Evolutionary conservation across 2,329 filamentous ascomycete species (phyloP).

Genomic region (Aphanocladium album): DNA sequence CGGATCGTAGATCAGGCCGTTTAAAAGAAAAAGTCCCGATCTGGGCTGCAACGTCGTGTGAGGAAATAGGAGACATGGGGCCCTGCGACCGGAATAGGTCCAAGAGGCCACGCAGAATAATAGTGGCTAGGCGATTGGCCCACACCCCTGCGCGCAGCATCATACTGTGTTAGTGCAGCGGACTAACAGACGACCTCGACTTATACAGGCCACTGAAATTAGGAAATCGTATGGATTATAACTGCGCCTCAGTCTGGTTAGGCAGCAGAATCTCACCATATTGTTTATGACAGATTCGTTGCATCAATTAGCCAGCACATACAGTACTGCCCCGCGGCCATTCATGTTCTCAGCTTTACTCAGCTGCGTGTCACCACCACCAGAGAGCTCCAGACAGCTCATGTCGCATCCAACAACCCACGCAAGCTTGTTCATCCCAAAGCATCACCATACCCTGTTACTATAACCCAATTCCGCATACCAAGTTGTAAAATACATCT

Average conservation of each 20-base stretch:
- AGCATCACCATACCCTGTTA: neutral
- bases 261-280: too few species aligned
- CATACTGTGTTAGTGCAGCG: neutral
- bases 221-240: too few species aligned
- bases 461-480: neutral
- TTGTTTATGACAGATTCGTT: too few species aligned
- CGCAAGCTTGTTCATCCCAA: neutral
- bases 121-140: conserved; percentile 2
- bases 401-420: neutral
- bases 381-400: neutral
- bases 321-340: neutral
- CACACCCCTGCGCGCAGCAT: neutral
- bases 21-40: too few species aligned
- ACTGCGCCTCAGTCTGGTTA: too few species aligned
- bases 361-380: neutral
- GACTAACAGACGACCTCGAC: neutral
- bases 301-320: too few species aligned
- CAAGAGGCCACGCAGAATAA: neutral
- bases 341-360: conserved; percentile 9
- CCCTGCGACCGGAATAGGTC: neutral
- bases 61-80: too few species aligned
- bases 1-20: too few species aligned
- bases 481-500: neutral
- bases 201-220: neutral
- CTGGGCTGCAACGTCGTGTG: neutral